phyloP scores from a whole-genome alignment of 192 early-diverging fungal species.

The Podila clonocystis region DNA sequence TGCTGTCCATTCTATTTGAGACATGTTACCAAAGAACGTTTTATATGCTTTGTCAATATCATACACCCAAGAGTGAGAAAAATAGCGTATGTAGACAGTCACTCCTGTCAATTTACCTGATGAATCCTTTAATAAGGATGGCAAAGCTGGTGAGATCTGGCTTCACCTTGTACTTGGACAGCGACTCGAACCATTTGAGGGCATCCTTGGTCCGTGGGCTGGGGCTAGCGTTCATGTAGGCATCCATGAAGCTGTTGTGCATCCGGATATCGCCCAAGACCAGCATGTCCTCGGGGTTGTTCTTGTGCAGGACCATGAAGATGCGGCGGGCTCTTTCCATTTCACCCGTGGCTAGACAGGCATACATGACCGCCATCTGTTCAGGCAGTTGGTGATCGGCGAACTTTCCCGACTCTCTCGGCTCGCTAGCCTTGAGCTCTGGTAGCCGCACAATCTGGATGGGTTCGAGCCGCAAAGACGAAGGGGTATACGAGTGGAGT shows the following conservation, averaged over 20 bases:
- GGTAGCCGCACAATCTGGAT: slow-evolving; percentile 40
- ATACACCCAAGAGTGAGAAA: neutral
- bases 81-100: neutral
- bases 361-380: slow-evolving; percentile 82
- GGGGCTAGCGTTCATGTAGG: slow-evolving; percentile 64
- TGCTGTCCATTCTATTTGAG: slow-evolving; percentile 48
- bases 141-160: slow-evolving; percentile 82
- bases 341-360: slow-evolving; percentile 78
- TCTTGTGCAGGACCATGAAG: slow-evolving; percentile 68
- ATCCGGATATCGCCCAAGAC: slow-evolving; percentile 73
- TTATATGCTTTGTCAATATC: neutral
- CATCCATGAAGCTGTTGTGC: slow-evolving; percentile 88
- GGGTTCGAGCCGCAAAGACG: slow-evolving; percentile 22
- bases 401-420: slow-evolving; percentile 37
- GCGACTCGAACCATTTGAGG: slow-evolving; percentile 76
- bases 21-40: neutral
- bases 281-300: slow-evolving; percentile 76
- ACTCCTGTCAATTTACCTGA: slow-evolving; percentile 55
- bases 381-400: slow-evolving; percentile 62
- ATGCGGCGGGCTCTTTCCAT: slow-evolving; percentile 79
- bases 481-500: slow-evolving; percentile 36
- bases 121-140: slow-evolving; percentile 75
- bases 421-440: slow-evolving; percentile 29
- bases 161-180: slow-evolving; percentile 62
- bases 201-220: slow-evolving; percentile 64